Percentiles rank a stretch among this genome's conserved stretches.
Evolutionary conservation across 148 eudicot species (phyloP).

Genomic region (Arbutus unedo): DNA sequence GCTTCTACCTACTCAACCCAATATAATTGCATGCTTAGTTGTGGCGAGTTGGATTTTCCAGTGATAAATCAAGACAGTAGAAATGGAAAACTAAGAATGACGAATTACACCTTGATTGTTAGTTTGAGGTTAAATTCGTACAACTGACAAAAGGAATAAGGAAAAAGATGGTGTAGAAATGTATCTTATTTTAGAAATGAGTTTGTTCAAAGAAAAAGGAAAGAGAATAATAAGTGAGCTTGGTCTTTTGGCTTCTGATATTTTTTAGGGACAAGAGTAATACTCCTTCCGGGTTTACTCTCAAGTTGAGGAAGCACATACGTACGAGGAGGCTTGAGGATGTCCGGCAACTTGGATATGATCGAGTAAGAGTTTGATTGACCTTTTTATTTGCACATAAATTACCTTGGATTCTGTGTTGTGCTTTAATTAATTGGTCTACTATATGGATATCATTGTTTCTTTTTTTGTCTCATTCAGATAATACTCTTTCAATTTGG

Average conservation of each 20-base stretch:
- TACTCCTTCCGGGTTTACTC: constrained; percentile 94
- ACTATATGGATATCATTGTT: not conserved
- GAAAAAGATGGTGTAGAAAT: not conserved
- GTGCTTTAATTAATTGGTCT: constrained; percentile 11
- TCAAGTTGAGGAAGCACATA: constrained; percentile 94
- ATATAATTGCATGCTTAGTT: not conserved
- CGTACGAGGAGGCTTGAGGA: constrained; percentile 96
- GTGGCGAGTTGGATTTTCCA: not conserved
- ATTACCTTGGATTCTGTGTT: not conserved
- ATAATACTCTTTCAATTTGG: constrained; percentile 94
- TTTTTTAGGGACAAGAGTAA: constrained; percentile 83
- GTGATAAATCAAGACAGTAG: not conserved
- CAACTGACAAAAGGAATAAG: not conserved
- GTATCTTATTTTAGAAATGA: not conserved
- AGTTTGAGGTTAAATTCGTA: not conserved
- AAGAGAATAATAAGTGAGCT: not conserved
- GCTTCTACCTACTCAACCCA: not conserved
- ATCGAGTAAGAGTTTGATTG: constrained; percentile 51
- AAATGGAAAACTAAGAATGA: not conserved
- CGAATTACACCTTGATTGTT: not conserved
- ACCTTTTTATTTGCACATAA: not conserved
- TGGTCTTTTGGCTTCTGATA: not conserved
- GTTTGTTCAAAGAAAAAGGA: not conserved
- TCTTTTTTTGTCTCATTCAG: constrained; percentile 31
- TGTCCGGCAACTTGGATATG: constrained; percentile 97